A percentile compares a stretch with the other conserved stretches of the same genome.
phyloP scores from a whole-genome alignment of 495 filamentous ascomycete species.

The Podospora tetraspora region DNA sequence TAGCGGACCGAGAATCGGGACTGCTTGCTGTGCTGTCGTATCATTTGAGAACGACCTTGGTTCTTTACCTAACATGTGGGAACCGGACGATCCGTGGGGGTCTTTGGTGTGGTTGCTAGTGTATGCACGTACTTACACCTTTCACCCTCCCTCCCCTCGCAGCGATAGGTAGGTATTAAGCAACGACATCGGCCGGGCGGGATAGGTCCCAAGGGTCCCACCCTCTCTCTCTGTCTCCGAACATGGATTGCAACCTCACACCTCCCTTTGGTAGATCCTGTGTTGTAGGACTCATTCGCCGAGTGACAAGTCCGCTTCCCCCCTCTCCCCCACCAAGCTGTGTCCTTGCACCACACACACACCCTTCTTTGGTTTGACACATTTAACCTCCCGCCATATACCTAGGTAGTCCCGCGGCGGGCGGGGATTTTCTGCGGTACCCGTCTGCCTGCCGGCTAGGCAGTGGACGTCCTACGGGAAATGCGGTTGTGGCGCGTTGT shows the following conservation, averaged over 20 bases:
- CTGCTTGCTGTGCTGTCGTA: conserved; percentile 8
- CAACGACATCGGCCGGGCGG: background rate
- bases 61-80: conserved; percentile 9
- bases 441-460: background rate
- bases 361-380: background rate
- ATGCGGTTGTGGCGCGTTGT: background rate
- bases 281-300: background rate
- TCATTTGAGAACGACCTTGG: conserved; percentile 9
- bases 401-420: background rate
- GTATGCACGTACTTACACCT: background rate
- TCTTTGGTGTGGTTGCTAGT: background rate
- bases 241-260: background rate
- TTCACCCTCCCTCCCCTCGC: background rate
- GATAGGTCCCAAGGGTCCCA: background rate
- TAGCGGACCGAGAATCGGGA: background rate
- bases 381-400: background rate
- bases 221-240: background rate
- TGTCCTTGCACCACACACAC: background rate
- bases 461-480: background rate
- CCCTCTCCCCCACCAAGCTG: no score
- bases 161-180: no score
- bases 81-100: background rate
- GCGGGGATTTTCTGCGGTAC: background rate
- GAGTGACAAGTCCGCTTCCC: background rate
- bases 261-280: background rate